phyloP scores from a whole-genome alignment of 345 rosid genomes.

The Populus alba region DNA sequence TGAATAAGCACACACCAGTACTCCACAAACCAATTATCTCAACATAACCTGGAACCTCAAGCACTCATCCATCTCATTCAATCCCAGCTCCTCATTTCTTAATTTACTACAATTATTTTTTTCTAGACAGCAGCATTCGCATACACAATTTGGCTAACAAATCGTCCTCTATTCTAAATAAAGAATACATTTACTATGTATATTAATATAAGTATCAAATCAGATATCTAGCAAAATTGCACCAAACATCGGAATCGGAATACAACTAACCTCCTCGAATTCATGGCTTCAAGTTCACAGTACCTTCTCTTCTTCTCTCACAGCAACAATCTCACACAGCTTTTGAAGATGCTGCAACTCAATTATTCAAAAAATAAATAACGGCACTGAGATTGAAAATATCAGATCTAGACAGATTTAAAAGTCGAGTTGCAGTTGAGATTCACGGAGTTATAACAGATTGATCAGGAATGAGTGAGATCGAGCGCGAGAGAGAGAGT shows the following conservation, averaged over 20 bases:
- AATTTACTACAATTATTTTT: neutral
- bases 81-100: neutral
- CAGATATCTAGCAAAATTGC: neutral
- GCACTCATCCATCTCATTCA: neutral
- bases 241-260: neutral
- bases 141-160: neutral
- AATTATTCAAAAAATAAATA: neutral
- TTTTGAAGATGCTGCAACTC: neutral
- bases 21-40: neutral
- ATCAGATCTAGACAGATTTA: neutral
- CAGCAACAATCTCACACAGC: neutral
- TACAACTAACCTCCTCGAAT: conserved; percentile 36
- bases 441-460: neutral
- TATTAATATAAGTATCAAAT: neutral
- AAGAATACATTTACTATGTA: neutral
- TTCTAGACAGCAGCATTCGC: neutral
- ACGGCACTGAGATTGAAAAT: neutral
- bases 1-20: neutral
- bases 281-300: conserved; percentile 40
- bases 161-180: neutral
- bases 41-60: neutral
- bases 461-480: neutral
- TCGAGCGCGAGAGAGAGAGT: neutral
- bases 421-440: neutral
- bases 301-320: conserved; percentile 3